Evolutionary conservation across 2,329 filamentous ascomycete species (phyloP).

Genomic region (Aschersonia sp.): DNA sequence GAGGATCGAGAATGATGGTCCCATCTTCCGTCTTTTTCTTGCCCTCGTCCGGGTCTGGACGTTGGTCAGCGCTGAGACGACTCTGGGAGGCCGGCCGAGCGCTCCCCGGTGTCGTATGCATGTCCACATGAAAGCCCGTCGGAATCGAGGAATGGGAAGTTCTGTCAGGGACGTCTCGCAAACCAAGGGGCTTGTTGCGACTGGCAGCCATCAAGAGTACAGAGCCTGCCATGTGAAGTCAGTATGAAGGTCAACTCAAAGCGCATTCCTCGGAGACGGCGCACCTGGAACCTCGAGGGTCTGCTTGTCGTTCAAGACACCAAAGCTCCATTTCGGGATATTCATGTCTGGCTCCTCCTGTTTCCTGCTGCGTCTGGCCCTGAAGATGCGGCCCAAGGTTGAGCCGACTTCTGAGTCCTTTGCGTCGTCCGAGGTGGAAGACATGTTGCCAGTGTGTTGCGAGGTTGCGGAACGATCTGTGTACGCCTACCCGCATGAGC

Average conservation of each 20-base stretch:
- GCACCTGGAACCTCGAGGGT: constrained; percentile 6
- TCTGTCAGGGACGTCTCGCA: constrained; percentile 3
- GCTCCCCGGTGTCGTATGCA: background rate
- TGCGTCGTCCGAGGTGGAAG: background rate
- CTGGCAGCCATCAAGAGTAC: constrained; percentile 7
- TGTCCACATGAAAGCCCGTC: constrained; percentile 18
- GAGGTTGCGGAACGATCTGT: too few relatives aligned
- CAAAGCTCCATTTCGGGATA: constrained; percentile 5
- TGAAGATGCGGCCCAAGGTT: background rate
- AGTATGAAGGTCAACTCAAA: background rate
- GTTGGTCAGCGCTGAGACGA: background rate
- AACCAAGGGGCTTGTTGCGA: constrained; percentile 7
- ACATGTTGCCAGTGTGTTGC: background rate
- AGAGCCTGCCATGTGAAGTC: constrained; percentile 3
- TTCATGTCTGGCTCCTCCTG: background rate
- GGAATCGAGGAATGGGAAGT: constrained; percentile 33
- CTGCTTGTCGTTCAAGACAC: constrained; percentile 5
- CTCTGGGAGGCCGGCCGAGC: constrained; percentile 1
- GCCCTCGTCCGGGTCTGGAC: constrained; percentile 14
- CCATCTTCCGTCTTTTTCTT: constrained; percentile 73
- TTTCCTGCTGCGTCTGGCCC: background rate
- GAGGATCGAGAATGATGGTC: constrained; percentile 74
- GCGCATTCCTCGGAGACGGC: background rate
- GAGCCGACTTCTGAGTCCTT: background rate
- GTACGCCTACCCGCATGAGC: too few relatives aligned